Base-by-base conservation (phyloP, 2,329 filamentous ascomycete genomes). In the Ophiosphaerella herpotricha region DNA sequence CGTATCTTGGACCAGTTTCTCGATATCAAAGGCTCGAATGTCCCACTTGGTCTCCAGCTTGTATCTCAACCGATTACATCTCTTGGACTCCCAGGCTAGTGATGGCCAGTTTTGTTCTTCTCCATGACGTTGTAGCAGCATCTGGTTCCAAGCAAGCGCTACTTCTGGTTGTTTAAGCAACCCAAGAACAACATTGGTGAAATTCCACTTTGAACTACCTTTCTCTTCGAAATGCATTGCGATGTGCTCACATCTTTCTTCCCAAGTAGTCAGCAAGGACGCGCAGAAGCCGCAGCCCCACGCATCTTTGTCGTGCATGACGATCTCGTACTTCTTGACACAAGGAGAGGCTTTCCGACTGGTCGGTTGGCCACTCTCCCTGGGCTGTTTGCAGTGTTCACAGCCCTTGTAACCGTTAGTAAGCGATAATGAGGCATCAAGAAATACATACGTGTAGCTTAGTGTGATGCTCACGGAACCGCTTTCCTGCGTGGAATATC, bases 251-350 rank as follows among this genome's bases (percentile, higher is more conserved):
- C 87, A 85, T 61, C 87, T 83, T 46, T 85, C 83, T 64, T 87
- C 85, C 57, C 84, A 82, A 11, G 84, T 83, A 13, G 83, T 80
- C 50, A 86, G 79, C 36, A 87, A 77, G 13, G 80, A 81, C 4
- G 82, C 85, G 61, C 85, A 88, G 71, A 88, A 87, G 23, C 85
- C 85, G 57, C 85, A 88, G 1, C 84, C 85, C 82, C 85, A 88
- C 34, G 85, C 84, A 70, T 83, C 85, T 57, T 84, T 80, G 74
- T 86, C 85, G 52, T 80, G 80, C 53, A 84, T 79, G 45, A 73
- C 68, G n/a, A 71, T 70, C 44, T 72, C 69, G 50, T 71, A 71
- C 48, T 70, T 72, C 55, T 73, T 72, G 18, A 72, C 71, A 39
- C 70, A 72, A 39, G 69, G 68, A 29, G 70, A 71, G 14, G 69